Base-by-base conservation (phyloP, 2,329 filamentous ascomycete genomes). In the Talaromyces sp. region DNA sequence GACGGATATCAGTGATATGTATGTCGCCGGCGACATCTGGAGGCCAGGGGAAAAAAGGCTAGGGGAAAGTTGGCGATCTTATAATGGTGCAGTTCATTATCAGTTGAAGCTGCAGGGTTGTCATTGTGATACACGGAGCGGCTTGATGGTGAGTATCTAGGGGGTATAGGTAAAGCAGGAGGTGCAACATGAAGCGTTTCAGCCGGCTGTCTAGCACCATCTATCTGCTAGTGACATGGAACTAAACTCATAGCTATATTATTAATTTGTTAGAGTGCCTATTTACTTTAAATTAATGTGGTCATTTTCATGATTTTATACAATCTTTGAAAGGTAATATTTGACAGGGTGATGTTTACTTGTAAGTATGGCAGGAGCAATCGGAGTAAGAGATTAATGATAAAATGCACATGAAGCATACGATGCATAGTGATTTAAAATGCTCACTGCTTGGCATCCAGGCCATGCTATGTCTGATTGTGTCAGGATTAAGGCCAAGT, bases 151-250 rank as follows among this genome's bases (percentile, higher is more conserved):
- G 21, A 50, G 32, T 57, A 27, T 41, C 27, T n/a, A 27, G 14
- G 29, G 29, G 27, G 43, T 50, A 29, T 54, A 29, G 55, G 54
- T 61, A 55, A 57, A 54, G 59, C 54, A 61, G 54, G 11, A 41
- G 59, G 19, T 41, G 35, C 27, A 51, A 61, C 50, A 9, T 46
- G 50, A 57, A 35, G 54, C 59, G 59, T 61, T 52, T 61, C 59
- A 27, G 53, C 31, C 26, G 32, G 31, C 54, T 35, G 12, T 41
- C 19, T 21, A 14, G 43, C 24, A 50, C 43, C 19, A 24, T 17
- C 4, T 17, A 12, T 50, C 19, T 21, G 12, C 24, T 6, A 14
- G 24, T 1, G 9, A 11, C 19, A 50, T n/a, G 7, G 35, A 38
- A 38, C 8, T 35, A 14, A 32, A 14, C 17, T 35, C 12, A 35